Conservation (phyloP, 352 stramenopile species). For the Globisporangium uncinulatum region DNA sequence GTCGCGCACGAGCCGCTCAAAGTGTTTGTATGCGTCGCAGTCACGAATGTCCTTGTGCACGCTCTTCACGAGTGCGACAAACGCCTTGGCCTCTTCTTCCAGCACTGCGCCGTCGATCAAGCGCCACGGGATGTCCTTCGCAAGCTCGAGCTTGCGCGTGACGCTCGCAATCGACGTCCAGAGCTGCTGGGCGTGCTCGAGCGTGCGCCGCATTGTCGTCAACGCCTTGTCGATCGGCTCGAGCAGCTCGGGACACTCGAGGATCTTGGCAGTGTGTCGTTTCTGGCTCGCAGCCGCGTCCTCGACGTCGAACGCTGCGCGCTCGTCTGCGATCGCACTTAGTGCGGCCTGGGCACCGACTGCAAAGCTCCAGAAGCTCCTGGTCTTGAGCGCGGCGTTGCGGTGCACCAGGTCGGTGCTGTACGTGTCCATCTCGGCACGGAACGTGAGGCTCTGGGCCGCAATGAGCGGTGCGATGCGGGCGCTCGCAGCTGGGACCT, state of each 20-base stretch:
- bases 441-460: slow-evolving; percentile 56
- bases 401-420: slow-evolving; percentile 65
- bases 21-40: slow-evolving; percentile 89
- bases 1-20: slow-evolving; percentile 67
- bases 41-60: slow-evolving; percentile 87
- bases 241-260: slow-evolving; percentile 90
- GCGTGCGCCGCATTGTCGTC: slow-evolving; percentile 61
- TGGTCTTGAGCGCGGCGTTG: slow-evolving; percentile 40
- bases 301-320: slow-evolving; percentile 29
- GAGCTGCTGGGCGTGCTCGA: slow-evolving; percentile 74
- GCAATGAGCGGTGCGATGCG: slow-evolving; percentile 63
- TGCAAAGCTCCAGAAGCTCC: slow-evolving; percentile 58
- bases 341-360: slow-evolving; percentile 37
- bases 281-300: slow-evolving; percentile 41
- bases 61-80: slow-evolving; percentile 85
- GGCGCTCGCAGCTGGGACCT: slow-evolving; percentile 54
- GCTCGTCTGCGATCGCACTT: slow-evolving; percentile 38
- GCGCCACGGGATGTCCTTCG: slow-evolving; percentile 87
- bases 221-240: slow-evolving; percentile 73
- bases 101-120: slow-evolving; percentile 89
- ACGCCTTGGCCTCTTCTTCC: slow-evolving; percentile 91
- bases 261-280: slow-evolving; percentile 87
- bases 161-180: slow-evolving; percentile 87
- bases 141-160: slow-evolving; percentile 85
- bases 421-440: slow-evolving; percentile 79